Evolutionary conservation across 805 yeast species (phyloP).

Genomic region (Candida sanyiensis): DNA sequence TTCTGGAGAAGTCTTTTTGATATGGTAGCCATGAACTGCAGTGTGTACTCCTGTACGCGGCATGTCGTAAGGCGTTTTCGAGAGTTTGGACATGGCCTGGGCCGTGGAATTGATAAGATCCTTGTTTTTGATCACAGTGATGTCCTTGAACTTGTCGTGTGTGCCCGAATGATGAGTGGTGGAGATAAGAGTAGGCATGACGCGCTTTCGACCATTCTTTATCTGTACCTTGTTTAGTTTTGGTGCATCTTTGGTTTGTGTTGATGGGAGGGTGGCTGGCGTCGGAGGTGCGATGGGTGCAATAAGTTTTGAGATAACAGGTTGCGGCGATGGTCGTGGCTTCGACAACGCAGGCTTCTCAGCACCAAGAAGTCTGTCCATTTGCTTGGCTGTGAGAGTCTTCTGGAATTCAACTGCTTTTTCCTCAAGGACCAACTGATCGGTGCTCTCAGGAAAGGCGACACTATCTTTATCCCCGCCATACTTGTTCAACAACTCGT

Average conservation of each 20-base stretch:
- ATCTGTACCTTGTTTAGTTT: constrained; percentile 48
- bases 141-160: constrained; percentile 15
- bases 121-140: constrained; percentile 12
- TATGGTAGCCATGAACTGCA: constrained; percentile 50
- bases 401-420: constrained; percentile 38
- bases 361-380: constrained; percentile 39
- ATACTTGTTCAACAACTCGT: constrained; percentile 66
- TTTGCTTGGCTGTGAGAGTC: constrained; percentile 28
- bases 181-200: constrained; percentile 63
- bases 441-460: constrained; percentile 82
- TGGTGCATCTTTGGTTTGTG: constrained; percentile 15
- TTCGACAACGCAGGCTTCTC: constrained; percentile 12
- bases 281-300: neutral
- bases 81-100: constrained; percentile 23
- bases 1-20: constrained; percentile 26
- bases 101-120: constrained; percentile 8
- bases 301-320: neutral
- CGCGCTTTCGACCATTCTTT: constrained; percentile 72
- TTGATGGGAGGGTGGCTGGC: neutral
- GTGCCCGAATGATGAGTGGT: constrained; percentile 26
- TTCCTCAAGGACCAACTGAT: constrained; percentile 71
- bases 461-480: constrained; percentile 85
- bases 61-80: constrained; percentile 42
- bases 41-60: constrained; percentile 65
- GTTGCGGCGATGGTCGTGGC: constrained; percentile 2